phyloP scores from a whole-genome alignment of 108 stramenopile genomes.

The Cyclostephanos tholiformis region DNA sequence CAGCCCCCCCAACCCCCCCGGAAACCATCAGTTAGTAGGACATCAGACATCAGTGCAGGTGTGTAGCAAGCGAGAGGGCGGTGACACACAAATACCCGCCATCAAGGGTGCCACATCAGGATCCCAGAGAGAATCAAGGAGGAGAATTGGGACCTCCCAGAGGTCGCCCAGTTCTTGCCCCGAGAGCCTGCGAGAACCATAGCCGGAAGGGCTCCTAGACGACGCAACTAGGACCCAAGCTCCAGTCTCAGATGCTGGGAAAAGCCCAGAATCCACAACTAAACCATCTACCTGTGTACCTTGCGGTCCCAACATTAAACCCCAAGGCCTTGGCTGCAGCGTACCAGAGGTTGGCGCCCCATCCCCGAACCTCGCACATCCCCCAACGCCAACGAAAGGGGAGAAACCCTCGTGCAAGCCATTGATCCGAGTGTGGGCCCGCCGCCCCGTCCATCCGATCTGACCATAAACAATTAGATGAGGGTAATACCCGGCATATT shows the following conservation, averaged over 20 bases:
- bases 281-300: background rate
- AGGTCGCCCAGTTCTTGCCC: background rate
- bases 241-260: background rate
- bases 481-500: too few species aligned
- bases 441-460: background rate
- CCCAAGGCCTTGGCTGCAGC: background rate
- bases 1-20: background rate
- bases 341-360: conserved; percentile 1
- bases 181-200: background rate
- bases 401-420: background rate
- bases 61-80: background rate
- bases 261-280: background rate
- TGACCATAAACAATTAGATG: background rate
- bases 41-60: background rate
- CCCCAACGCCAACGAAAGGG: background rate
- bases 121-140: background rate
- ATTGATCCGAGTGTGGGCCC: background rate
- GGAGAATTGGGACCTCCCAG: background rate
- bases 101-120: background rate
- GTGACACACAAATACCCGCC: background rate
- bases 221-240: background rate
- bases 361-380: background rate
- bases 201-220: background rate
- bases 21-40: background rate
- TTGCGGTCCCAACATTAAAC: background rate